Percentiles rank a stretch among this genome's conserved stretches.
Evolutionary conservation across 768 basidiomycete species (phyloP).

Genomic region (Macrolepiota dolichaula): DNA sequence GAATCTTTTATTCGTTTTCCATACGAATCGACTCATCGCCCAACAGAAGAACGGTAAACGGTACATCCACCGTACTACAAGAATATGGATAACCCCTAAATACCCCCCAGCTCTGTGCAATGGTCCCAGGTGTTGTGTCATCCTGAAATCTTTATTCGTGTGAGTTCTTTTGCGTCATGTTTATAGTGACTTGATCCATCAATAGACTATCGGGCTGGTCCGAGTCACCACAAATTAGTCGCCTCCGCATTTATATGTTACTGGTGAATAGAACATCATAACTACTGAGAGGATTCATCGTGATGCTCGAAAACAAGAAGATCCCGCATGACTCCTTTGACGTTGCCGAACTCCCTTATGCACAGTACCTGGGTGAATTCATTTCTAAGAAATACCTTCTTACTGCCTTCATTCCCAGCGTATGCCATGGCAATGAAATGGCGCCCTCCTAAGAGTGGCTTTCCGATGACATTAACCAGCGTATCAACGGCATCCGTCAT

Average conservation of each 20-base stretch:
- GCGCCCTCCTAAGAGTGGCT: slow-evolving; percentile 60
- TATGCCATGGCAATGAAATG: slow-evolving; percentile 42
- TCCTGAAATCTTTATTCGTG: not conserved
- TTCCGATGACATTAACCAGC: slow-evolving; percentile 54
- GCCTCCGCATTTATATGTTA: not conserved
- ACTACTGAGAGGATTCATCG: not conserved
- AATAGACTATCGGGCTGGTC: not conserved
- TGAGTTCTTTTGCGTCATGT: not conserved
- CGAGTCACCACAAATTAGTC: not conserved
- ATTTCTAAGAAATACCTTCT: slow-evolving; percentile 65
- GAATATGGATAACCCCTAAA: too few relatives aligned
- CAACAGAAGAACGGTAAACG: slow-evolving; percentile 16
- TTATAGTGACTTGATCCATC: not conserved
- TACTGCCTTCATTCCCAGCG: slow-evolving; percentile 55
- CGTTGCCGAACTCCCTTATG: slow-evolving; percentile 32
- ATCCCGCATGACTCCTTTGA: slow-evolving; percentile 33
- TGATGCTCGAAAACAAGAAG: slow-evolving; percentile 30
- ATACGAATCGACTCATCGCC: not conserved
- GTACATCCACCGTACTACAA: slow-evolving; percentile 45
- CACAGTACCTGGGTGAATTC: slow-evolving; percentile 45
- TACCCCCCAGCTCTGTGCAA: too few relatives aligned
- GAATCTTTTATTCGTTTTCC: slow-evolving; percentile 29
- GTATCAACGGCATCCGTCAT: slow-evolving; percentile 64
- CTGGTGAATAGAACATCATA: not conserved
- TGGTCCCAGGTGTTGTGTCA: slow-evolving; percentile 14